Conservation (phyloP, 225 moss, liverwort and hornwort species). For the Straminergon stramineum region DNA sequence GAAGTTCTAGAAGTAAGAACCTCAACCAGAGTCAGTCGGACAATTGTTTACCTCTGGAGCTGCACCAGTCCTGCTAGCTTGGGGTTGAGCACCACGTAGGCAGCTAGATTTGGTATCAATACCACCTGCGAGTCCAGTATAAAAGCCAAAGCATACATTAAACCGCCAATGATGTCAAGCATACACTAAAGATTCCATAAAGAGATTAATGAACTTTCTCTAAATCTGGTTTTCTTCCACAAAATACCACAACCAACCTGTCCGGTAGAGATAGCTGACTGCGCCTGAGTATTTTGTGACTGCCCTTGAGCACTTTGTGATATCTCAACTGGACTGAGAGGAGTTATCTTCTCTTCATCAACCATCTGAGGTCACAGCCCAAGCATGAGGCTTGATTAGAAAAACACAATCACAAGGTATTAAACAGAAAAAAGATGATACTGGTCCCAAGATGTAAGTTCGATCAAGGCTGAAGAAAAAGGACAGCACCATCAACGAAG, state of each 20-base stretch:
- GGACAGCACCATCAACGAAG: not conserved
- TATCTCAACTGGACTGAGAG: constrained; percentile 43
- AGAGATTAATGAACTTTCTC: not conserved
- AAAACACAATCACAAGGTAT: not conserved
- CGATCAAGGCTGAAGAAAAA: not conserved
- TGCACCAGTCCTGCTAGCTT: constrained; percentile 73
- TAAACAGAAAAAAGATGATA: not conserved
- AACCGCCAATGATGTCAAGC: not conserved
- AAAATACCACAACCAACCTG: constrained; percentile 22
- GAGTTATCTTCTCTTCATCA: constrained; percentile 60
- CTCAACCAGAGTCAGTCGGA: not conserved
- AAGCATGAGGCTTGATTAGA: constrained; percentile 16
- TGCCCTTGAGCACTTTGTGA: constrained; percentile 48
- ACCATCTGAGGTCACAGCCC: constrained; percentile 18
- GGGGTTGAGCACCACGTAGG: constrained; percentile 70
- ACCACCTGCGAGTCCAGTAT: constrained; percentile 51
- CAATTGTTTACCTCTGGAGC: constrained; percentile 52
- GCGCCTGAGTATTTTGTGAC: constrained; percentile 20
- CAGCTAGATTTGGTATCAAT: constrained; percentile 74
- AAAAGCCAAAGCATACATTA: constrained; percentile 14
- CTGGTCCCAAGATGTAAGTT: not conserved
- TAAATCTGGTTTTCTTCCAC: not conserved
- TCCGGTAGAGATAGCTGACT: constrained; percentile 29
- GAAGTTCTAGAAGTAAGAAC: not conserved
- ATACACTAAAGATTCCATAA: not conserved